Conservation (phyloP, 2,329 filamentous ascomycete genomes). For the Trichothecium sympodiale region DNA sequence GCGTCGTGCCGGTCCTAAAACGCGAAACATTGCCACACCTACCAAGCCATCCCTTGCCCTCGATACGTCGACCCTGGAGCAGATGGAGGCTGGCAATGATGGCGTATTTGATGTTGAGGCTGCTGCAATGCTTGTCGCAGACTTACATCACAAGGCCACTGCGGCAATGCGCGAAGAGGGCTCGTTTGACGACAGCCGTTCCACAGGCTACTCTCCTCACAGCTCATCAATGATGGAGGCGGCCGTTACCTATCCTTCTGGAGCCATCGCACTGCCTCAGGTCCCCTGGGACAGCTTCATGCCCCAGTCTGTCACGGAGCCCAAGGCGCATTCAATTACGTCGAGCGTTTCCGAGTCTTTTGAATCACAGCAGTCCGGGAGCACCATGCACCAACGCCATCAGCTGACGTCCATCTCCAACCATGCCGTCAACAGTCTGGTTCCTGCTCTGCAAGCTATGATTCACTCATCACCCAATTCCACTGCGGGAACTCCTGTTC, state of each 20-base stretch:
- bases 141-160: conserved; percentile 92
- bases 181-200: conserved; percentile 44
- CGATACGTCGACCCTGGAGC: conserved; percentile 78
- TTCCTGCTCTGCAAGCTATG: conserved; percentile 59
- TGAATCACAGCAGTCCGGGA: conserved; percentile 50
- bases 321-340: conserved; percentile 65
- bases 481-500: conserved; percentile 57
- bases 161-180: conserved; percentile 51
- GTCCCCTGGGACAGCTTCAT: conserved; percentile 90
- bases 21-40: conserved; percentile 49
- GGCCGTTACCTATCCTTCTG: conserved; percentile 64
- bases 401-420: conserved; percentile 61
- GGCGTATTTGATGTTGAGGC: conserved; percentile 92
- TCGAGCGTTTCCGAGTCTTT: conserved; percentile 55
- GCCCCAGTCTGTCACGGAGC: conserved; percentile 55
- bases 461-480: conserved; percentile 61
- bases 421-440: conserved; percentile 46
- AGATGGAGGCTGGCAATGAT: conserved; percentile 84
- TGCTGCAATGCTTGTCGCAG: conserved; percentile 95
- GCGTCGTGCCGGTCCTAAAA: conserved; percentile 63
- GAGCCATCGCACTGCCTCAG: conserved; percentile 71
- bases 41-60: conserved; percentile 69
- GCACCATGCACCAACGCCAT: conserved; percentile 41
- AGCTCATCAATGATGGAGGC: conserved; percentile 65
- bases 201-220: conserved; percentile 63